phyloP scores from a whole-genome alignment of 768 basidiomycete species.

The Xerocomus spinulosus region DNA sequence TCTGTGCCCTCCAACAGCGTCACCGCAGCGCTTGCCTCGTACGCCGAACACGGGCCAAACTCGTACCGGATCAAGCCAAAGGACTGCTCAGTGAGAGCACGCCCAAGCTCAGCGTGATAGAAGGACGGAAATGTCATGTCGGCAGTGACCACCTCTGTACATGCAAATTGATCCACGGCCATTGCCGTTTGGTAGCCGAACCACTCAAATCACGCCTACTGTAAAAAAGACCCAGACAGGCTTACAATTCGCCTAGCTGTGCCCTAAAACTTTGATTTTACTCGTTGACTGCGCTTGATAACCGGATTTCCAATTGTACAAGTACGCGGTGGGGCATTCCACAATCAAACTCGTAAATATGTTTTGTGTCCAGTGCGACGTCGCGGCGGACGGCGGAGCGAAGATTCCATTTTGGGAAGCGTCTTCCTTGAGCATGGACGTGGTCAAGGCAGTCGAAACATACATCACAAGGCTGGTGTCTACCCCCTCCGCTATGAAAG shows the following conservation, averaged over 20 bases:
- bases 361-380: no score
- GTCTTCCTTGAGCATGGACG: constrained; percentile 61
- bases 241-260: no score
- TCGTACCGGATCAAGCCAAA: constrained; percentile 51
- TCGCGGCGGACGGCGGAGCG: no score
- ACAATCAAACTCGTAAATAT: no score
- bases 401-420: no score
- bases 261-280: constrained; percentile 13
- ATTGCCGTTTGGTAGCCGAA: no score
- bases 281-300: constrained; percentile 7
- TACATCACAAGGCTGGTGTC: constrained; percentile 89
- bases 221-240: no score
- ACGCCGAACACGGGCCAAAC: constrained; percentile 35
- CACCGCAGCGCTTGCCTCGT: constrained; percentile 51
- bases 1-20: constrained; percentile 52
- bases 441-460: constrained; percentile 90
- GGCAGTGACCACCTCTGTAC: neutral
- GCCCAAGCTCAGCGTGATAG: constrained; percentile 45
- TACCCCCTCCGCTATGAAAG: constrained; percentile 87
- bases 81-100: constrained; percentile 53
- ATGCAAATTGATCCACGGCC: no score
- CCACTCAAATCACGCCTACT: no score
- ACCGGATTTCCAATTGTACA: neutral
- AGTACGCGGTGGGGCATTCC: neutral
- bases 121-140: constrained; percentile 26